Conservation (phyloP, 164 flowering plant species). For the Vitis vinifera region DNA sequence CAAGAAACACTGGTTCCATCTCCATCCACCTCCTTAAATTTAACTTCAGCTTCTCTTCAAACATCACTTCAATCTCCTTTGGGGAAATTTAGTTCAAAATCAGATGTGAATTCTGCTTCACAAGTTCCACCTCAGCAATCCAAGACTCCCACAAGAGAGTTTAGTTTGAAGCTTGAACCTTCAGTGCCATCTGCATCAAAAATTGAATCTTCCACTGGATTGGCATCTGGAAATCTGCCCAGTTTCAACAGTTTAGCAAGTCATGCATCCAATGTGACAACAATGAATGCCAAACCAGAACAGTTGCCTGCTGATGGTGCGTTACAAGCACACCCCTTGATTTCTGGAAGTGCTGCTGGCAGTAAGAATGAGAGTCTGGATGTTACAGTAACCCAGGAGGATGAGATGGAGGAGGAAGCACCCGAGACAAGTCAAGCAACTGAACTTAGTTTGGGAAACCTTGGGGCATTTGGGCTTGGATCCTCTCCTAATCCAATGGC, state of each 20-base stretch:
- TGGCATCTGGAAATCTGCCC: constrained; percentile 34
- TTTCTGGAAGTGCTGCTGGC: constrained; percentile 21
- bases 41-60: constrained; percentile 15
- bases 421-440: constrained; percentile 50
- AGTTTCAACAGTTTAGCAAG: constrained; percentile 18
- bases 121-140: constrained; percentile 23
- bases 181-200: constrained; percentile 12
- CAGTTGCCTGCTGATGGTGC: constrained; percentile 19
- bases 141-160: constrained; percentile 14
- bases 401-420: constrained; percentile 98
- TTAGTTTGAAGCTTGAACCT: constrained; percentile 19
- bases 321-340: constrained; percentile 17
- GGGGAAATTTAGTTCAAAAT: constrained; percentile 11
- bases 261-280: constrained; percentile 17
- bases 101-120: constrained; percentile 17
- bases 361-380: constrained; percentile 38
- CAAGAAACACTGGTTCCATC: constrained; percentile 17
- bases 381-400: constrained; percentile 53
- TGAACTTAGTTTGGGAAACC: constrained; percentile 54
- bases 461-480: constrained; percentile 76
- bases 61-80: constrained; percentile 19
- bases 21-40: constrained; percentile 14
- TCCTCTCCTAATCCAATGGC: constrained; percentile 43
- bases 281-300: constrained; percentile 26
- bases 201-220: constrained; percentile 22